Base-by-base conservation (phyloP, 345 rosid genomes). In the Citrus hindsii region DNA sequence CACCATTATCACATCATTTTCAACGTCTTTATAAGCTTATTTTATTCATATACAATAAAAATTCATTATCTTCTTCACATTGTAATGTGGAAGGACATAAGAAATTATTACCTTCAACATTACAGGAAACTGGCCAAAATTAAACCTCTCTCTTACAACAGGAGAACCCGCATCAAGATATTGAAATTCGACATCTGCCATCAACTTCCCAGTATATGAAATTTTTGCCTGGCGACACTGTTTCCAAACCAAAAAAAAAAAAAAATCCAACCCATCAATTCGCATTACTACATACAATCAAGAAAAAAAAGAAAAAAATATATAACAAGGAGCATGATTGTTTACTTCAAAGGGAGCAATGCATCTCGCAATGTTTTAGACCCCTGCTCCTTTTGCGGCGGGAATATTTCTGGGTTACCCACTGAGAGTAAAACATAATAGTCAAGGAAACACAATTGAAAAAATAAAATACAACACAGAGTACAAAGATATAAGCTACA, bases 181-280 rank as follows among this genome's bases (percentile, higher is more conserved):
- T 63, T 86, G 91, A 67, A 92, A 86, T 81, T 85, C 85, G 69
- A 94, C 87, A 77, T 89, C 90, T 3, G 91, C 90, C 83, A 81
- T 76, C 62, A 95, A 86, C 82, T 80, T 82, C 67, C 97, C 98
- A 0, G 90, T 79, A 80, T 96, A 96, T 1, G 99, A 96, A 79
- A 82, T 80, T 84, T 90, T 96, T 2, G 98, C 97, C 71, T 92
- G 97, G 32, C 98, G 83, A 87, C 97, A 92, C 98, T 95, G 89
- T 83, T 81, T 10, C 59, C 66, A 63, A 10, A 62, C 80, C 51
- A 53, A 53, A 53, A 73, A 37, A 5, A 7, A 5, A 7, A 19
- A 40, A 40, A 40, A 40, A 0, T 58, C 27, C 32, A 37, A 77
- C 18, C 25, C 27, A 74, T 71, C 67, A 81, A 76, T 61, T 55